These are phyloP conservation scores for Catenaria anguillulae DNA, from an alignment of 371 early-diverging fungal genomes.

Conservation along the genomic window DNA sequence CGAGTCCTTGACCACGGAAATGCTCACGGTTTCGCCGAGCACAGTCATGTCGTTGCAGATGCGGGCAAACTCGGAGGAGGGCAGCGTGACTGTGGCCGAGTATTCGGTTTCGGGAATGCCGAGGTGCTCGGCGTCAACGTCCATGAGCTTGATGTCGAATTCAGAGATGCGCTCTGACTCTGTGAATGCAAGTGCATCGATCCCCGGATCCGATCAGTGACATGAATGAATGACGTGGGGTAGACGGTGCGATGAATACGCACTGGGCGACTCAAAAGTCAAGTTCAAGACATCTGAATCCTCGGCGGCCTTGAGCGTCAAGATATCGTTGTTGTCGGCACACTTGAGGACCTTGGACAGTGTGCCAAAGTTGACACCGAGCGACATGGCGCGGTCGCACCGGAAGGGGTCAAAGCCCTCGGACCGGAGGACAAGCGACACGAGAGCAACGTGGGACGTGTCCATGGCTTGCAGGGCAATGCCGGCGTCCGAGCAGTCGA, in stretches of 20 bases:
- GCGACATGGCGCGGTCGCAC: conserved; percentile 79
- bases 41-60: conserved; percentile 76
- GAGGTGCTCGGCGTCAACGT: conserved; percentile 89
- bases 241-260: too few species aligned
- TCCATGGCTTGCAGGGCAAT: conserved; percentile 98
- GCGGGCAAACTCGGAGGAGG: conserved; percentile 78
- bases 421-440: conserved; percentile 68
- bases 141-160: conserved; percentile 93
- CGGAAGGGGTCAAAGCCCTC: conserved; percentile 92
- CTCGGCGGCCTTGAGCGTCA: conserved; percentile 83
- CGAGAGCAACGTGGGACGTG: conserved; percentile 92
- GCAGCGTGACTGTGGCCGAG: conserved; percentile 77
- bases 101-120: conserved; percentile 90
- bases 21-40: conserved; percentile 76
- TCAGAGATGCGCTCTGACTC: conserved; percentile 76
- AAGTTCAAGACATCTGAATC: conserved; percentile 64
- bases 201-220: background rate
- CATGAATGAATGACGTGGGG: background rate
- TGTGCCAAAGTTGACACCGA: conserved; percentile 77
- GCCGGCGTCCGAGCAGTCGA: conserved; percentile 92
- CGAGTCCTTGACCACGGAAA: conserved; percentile 84
- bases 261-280: background rate
- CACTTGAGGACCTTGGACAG: conserved; percentile 89
- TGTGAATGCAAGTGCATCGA: too few species aligned
- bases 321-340: conserved; percentile 78